A percentile compares a stretch with the other conserved stretches of the same genome.
These are phyloP conservation scores for Lodderomyces margitis DNA, from an alignment of 1,139 yeast genomes.

Conservation along the genomic window DNA sequence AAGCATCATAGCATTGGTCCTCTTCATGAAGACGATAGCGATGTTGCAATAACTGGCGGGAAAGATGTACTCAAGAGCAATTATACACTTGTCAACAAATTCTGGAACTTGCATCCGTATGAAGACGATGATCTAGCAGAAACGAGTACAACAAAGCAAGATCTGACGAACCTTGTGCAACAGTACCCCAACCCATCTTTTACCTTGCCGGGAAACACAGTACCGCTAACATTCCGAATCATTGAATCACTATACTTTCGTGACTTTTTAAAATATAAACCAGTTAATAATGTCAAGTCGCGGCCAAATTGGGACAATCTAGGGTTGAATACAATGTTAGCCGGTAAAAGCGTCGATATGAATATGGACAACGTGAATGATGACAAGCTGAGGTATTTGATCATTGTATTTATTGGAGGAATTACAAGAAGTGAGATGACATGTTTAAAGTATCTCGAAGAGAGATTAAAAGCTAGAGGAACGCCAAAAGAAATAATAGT, in stretches of 20 bases:
- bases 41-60: constrained; percentile 36
- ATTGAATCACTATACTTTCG: constrained; percentile 52
- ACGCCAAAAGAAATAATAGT: constrained; percentile 46
- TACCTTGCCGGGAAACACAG: constrained; percentile 51
- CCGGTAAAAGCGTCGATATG: constrained; percentile 36
- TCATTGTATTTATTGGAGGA: constrained; percentile 66
- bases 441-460: constrained; percentile 57
- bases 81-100: constrained; percentile 40
- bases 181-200: constrained; percentile 48
- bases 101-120: constrained; percentile 46
- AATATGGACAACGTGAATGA: constrained; percentile 34
- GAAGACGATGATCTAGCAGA: constrained; percentile 20
- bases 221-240: constrained; percentile 48
- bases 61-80: constrained; percentile 32
- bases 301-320: constrained; percentile 48
- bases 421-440: constrained; percentile 76
- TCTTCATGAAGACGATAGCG: constrained; percentile 16
- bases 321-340: constrained; percentile 37
- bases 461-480: constrained; percentile 28
- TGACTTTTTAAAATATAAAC: constrained; percentile 43
- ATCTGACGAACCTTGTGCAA: constrained; percentile 17
- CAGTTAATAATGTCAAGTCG: constrained; percentile 36
- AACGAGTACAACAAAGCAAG: constrained; percentile 6
- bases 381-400: constrained; percentile 37
- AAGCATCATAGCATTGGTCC: constrained; percentile 4